A percentile compares a stretch with the other conserved stretches of the same genome.
Evolutionary conservation across 2,329 filamentous ascomycete genomes (phyloP).

Genomic region (Colletotrichum higginsianum): DNA sequence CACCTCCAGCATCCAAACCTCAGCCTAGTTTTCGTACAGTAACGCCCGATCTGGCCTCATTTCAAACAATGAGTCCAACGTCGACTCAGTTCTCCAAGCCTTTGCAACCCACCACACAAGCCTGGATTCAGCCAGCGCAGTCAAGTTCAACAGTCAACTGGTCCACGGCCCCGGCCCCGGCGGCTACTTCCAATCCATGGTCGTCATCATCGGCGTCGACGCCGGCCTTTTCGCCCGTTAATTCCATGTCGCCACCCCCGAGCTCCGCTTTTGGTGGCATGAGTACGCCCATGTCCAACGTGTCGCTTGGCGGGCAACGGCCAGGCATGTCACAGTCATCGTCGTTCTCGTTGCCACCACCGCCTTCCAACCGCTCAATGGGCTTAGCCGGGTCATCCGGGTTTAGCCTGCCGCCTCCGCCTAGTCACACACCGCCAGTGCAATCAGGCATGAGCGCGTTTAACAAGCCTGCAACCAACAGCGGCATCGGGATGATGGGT

Average conservation of each 20-base stretch:
- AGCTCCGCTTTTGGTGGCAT: conserved; percentile 56
- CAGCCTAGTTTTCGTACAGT: conserved; percentile 68
- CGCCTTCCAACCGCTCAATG: conserved; percentile 56
- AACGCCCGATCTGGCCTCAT: conserved; percentile 70
- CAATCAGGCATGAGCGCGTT: conserved; percentile 45
- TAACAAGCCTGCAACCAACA: conserved; percentile 35
- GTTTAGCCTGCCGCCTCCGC: conserved; percentile 66
- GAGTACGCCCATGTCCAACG: conserved; percentile 61
- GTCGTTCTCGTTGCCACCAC: conserved; percentile 72
- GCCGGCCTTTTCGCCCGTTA: conserved; percentile 29
- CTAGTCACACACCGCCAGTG: conserved; percentile 50
- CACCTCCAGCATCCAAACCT: conserved; percentile 55
- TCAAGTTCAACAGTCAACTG: conserved; percentile 65
- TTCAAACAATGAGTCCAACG: conserved; percentile 70
- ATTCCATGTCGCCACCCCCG: conserved; percentile 45
- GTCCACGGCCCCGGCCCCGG: conserved; percentile 60
- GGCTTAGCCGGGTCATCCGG: conserved; percentile 50
- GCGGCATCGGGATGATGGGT: conserved; percentile 40
- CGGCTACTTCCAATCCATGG: conserved; percentile 65
- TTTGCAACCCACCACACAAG: conserved; percentile 59
- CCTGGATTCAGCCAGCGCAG: conserved; percentile 43
- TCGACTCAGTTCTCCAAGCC: conserved; percentile 76
- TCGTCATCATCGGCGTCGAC: conserved; percentile 52
- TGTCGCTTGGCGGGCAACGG: conserved; percentile 63
- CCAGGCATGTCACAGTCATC: conserved; percentile 56